Percentiles rank a stretch among this genome's conserved stretches.
Evolutionary conservation across 441 rosid genomes (phyloP).

Genomic region (Flueggea neowawraea): DNA sequence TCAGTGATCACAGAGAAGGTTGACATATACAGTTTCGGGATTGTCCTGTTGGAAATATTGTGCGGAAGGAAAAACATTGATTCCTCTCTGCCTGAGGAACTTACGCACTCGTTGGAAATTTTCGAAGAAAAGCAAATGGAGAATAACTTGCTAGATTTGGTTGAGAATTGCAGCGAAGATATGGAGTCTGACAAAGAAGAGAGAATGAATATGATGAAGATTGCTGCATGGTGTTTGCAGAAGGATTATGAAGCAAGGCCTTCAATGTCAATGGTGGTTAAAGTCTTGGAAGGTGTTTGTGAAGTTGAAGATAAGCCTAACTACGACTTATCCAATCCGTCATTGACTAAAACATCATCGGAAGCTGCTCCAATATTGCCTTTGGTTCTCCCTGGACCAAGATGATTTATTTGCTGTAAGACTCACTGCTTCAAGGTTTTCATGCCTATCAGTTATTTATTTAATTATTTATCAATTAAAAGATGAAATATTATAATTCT

Average conservation of each 20-base stretch:
- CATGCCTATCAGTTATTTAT: too few species aligned
- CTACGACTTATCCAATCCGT: not conserved
- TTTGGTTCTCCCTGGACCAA: too few species aligned
- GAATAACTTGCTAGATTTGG: not conserved
- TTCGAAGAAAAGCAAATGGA: slow-evolving; percentile 3
- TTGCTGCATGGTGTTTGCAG: slow-evolving; percentile 14
- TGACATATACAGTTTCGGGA: slow-evolving; percentile 16
- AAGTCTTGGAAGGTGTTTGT: not conserved
- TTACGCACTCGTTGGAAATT: not conserved
- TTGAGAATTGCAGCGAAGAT: slow-evolving; percentile 3
- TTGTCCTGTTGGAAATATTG: slow-evolving; percentile 11
- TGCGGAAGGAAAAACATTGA: slow-evolving; percentile 15
- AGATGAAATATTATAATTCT: too few species aligned
- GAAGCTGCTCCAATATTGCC: too few species aligned
- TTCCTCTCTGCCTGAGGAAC: slow-evolving; percentile 1
- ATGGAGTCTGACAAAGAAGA: slow-evolving; percentile 5
- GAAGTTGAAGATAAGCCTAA: slow-evolving; percentile 4
- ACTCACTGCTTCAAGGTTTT: too few species aligned
- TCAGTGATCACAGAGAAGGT: slow-evolving; percentile 12
- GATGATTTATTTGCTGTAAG: too few species aligned
- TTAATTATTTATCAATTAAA: too few species aligned
- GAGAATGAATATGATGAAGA: slow-evolving; percentile 5
- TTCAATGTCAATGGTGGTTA: slow-evolving; percentile 12
- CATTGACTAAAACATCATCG: too few species aligned
- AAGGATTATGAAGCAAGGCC: slow-evolving; percentile 6